Evolutionary conservation across 225 moss, liverwort and hornwort species (phyloP), one percentile per base, ranked within the genome.

Genomic region (Pleurozium schreberi): DNA sequence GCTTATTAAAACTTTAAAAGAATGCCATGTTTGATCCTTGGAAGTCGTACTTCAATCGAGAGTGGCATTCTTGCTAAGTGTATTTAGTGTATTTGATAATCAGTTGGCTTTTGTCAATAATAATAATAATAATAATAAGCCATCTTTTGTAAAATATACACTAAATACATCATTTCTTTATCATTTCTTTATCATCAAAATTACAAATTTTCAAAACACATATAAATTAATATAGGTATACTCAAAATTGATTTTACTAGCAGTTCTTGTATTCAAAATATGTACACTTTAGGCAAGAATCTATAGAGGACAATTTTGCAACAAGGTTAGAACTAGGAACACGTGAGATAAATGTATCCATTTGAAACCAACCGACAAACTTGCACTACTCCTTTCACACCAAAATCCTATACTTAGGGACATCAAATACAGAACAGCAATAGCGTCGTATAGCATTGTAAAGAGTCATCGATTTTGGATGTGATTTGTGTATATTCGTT

Each of bases 191-290:
- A 13, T 52, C 22, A 4, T 19, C 19, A 7, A 75, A 75, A 75
- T 18, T 31, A 45, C 18, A 45, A 45, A 45, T 11, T 74, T 69
- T 74, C 47, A 74, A 74, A 30, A 47, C 4, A 30, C 1, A n/a
- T n/a, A n/a, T n/a, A n/a, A n/a, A n/a, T 6, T 4, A 18, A 4
- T 31, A 21, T 0, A 50, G 0, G 2, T 34, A 8, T 14, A 34
- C 2, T 22, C 52, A 34, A 52, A 76, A 21, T 36, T 3, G 0
- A 76, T 5, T 0, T 1, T 34, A 13, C 8, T 1, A n/a, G n/a
- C n/a, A n/a, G n/a, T 1, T 76, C 34, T 52, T 8, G 21, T 52
- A 3, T 76, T 31, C 34, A 76, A 30, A 34, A 76, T 36, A 9
- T 49, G 0, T 49, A 75, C 3, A 31, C 4, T 50, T 8, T 19